phyloP scores from a whole-genome alignment of 2,329 filamentous ascomycete species.

The Alternaria arborescens region DNA sequence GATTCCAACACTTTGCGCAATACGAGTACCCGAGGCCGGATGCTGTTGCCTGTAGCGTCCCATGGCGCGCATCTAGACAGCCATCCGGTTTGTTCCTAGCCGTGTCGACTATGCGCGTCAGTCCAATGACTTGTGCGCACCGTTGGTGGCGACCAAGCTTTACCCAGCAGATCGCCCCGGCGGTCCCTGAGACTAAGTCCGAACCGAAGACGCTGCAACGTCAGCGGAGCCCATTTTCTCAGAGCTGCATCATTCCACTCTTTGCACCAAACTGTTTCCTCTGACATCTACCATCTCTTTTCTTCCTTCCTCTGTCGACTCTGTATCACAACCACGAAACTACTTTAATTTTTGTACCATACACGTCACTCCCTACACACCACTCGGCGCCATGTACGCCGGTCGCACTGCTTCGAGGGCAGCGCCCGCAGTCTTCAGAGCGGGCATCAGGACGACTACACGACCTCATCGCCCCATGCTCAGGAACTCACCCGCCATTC shows the following conservation, averaged over 20 bases:
- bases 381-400: conserved; percentile 55
- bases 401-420: conserved; percentile 55
- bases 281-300: conserved; percentile 13
- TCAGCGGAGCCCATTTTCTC: conserved; percentile 20
- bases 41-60: conserved; percentile 3
- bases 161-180: conserved; percentile 20
- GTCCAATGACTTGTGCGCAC: conserved; percentile 7
- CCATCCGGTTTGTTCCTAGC: conserved; percentile 15
- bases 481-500: conserved; percentile 63
- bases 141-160: conserved; percentile 31
- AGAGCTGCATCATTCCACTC: conserved; percentile 25
- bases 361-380: conserved; percentile 24
- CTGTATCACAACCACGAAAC: background rate
- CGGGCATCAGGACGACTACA: conserved; percentile 54
- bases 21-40: background rate
- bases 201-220: conserved; percentile 11
- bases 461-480: conserved; percentile 56
- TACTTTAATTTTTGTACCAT: conserved; percentile 15
- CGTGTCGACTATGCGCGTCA: conserved; percentile 5
- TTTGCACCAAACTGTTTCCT: conserved; percentile 13
- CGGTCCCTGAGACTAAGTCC: conserved; percentile 18
- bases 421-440: conserved; percentile 58
- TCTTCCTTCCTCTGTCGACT: conserved; percentile 17
- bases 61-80: conserved; percentile 1
- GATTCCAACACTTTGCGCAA: background rate